These are phyloP conservation scores for Mycena floridula DNA, from an alignment of 768 basidiomycete species.

Conservation along the genomic window DNA sequence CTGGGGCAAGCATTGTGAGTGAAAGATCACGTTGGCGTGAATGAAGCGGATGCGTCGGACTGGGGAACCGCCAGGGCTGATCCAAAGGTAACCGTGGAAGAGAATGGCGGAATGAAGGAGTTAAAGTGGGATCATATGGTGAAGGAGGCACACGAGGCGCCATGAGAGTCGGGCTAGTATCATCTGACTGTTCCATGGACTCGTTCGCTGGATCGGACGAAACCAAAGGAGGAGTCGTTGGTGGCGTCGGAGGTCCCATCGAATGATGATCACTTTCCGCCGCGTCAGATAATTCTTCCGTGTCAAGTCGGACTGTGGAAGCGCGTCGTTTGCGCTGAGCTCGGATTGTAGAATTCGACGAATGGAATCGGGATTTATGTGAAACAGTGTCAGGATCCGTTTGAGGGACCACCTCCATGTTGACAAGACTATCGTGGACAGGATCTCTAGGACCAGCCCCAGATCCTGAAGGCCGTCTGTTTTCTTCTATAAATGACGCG, in stretches of 20 bases:
- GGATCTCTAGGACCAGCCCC: too few species aligned
- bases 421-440: constrained; percentile 37
- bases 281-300: constrained; percentile 8
- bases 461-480: too few species aligned
- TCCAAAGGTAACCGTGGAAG: constrained; percentile 69
- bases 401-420: constrained; percentile 34
- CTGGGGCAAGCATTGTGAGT: constrained; percentile 55
- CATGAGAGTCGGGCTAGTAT: constrained; percentile 17
- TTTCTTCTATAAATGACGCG: constrained; percentile 48
- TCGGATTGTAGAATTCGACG: too few species aligned
- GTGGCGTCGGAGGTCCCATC: constrained; percentile 30
- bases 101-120: constrained; percentile 75
- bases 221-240: constrained; percentile 24
- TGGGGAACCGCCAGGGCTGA: constrained; percentile 79
- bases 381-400: constrained; percentile 24
- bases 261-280: too few species aligned
- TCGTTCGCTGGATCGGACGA: constrained; percentile 23
- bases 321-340: constrained; percentile 11
- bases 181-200: constrained; percentile 16
- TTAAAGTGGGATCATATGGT: constrained; percentile 69
- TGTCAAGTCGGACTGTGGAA: constrained; percentile 3
- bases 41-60: constrained; percentile 73
- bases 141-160: constrained; percentile 48
- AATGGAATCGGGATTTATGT: constrained; percentile 41
- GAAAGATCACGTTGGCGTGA: constrained; percentile 58